A percentile compares a stretch with the other conserved stretches of the same genome.
Conservation (phyloP, 176 grass and related monocot genomes). For the Avena atlantica region DNA sequence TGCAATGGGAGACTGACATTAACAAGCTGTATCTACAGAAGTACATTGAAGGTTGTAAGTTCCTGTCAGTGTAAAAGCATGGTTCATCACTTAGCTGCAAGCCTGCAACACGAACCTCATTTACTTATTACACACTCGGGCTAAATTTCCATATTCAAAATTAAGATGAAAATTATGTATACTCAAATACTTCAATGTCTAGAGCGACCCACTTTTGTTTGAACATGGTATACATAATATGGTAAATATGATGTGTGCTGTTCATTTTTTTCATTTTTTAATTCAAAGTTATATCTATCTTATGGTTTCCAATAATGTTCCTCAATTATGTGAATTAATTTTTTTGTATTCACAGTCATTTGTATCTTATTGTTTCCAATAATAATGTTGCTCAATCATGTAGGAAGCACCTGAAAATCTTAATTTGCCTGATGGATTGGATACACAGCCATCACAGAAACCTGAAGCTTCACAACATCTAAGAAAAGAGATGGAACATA, state of each 20-base stretch:
- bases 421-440: slow-evolving; percentile 28
- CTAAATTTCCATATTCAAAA: slow-evolving; percentile 23
- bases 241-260: slow-evolving; percentile 11
- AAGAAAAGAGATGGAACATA: slow-evolving; percentile 16
- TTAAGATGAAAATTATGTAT: neutral
- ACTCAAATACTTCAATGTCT: neutral
- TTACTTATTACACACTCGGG: slow-evolving; percentile 3
- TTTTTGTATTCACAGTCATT: neutral
- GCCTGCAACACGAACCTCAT: neutral
- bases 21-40: neutral
- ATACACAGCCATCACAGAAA: slow-evolving; percentile 44
- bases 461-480: slow-evolving; percentile 30
- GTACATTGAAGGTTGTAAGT: slow-evolving; percentile 6
- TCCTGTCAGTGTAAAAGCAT: neutral
- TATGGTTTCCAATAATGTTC: slow-evolving; percentile 17
- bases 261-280: slow-evolving; percentile 17
- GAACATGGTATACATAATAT: neutral
- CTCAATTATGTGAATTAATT: neutral
- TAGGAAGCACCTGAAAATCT: slow-evolving; percentile 35
- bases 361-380: slow-evolving; percentile 23
- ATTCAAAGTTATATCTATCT: slow-evolving; percentile 9
- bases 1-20: neutral
- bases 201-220: slow-evolving; percentile 10
- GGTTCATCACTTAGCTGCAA: slow-evolving; percentile 7
- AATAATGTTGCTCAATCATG: slow-evolving; percentile 34